These are phyloP conservation scores for Gyromitra esculenta DNA, from an alignment of 2,329 filamentous ascomycete genomes.

Conservation along the genomic window DNA sequence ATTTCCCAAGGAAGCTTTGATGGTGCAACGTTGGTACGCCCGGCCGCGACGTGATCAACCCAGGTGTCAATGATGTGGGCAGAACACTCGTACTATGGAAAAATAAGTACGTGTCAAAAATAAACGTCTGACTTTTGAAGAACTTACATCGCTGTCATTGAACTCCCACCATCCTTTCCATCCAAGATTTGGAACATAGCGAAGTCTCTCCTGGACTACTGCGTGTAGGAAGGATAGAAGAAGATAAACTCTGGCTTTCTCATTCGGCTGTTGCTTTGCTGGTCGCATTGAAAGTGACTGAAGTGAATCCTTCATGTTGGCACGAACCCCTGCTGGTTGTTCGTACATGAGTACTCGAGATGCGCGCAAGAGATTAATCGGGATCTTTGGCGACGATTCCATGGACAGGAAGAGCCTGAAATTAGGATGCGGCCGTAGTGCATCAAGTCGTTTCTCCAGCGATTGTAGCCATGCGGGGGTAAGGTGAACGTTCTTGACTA, in stretches of 20 bases:
- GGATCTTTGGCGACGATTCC: slow-evolving; percentile 96
- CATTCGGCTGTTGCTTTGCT: slow-evolving; percentile 79
- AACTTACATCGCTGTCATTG: slow-evolving; percentile 95
- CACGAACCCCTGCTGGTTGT: slow-evolving; percentile 93
- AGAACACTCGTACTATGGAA: slow-evolving; percentile 86
- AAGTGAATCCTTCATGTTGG: slow-evolving; percentile 98
- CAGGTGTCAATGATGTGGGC: slow-evolving; percentile 95
- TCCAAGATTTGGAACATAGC: slow-evolving; percentile 90
- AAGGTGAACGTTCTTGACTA: slow-evolving; percentile 98
- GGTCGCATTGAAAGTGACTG: slow-evolving; percentile 80
- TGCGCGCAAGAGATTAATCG: slow-evolving; percentile 91
- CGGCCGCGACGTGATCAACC: slow-evolving; percentile 83
- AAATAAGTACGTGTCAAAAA: slow-evolving; percentile 59
- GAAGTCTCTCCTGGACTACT: slow-evolving; percentile 90
- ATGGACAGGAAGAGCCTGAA: slow-evolving; percentile 97
- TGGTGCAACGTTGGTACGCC: slow-evolving; percentile 90
- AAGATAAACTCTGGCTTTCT: slow-evolving; percentile 88
- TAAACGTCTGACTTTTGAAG: slow-evolving; percentile 24
- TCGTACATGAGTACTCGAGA: slow-evolving; percentile 97
- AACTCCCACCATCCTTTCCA: slow-evolving; percentile 99
- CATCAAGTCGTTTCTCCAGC: slow-evolving; percentile 94
- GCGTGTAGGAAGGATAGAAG: slow-evolving; percentile 94
- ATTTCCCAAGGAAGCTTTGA: slow-evolving; percentile 97
- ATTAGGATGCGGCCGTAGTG: slow-evolving; percentile 89
- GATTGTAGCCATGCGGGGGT: slow-evolving; percentile 96